Evolutionary conservation across 352 stramenopile genomes (phyloP).

Genomic region (Phytophthora macrochlamydospora): DNA sequence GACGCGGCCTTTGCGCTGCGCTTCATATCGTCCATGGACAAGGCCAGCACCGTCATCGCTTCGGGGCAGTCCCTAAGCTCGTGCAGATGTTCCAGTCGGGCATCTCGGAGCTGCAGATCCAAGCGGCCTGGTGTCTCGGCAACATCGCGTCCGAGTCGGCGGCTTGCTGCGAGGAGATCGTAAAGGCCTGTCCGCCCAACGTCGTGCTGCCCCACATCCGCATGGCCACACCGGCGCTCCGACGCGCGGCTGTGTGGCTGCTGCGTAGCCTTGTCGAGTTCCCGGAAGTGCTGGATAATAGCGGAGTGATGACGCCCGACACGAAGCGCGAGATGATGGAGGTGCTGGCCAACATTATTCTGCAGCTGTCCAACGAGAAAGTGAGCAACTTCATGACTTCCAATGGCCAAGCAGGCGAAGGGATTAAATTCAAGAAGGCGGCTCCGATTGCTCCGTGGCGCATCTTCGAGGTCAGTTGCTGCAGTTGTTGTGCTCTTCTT

Average conservation of each 20-base stretch:
- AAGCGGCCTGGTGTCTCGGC: slow-evolving; percentile 85
- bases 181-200: slow-evolving; percentile 69
- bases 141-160: slow-evolving; percentile 85
- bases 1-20: slow-evolving; percentile 86
- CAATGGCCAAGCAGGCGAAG: slow-evolving; percentile 49
- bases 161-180: slow-evolving; percentile 75
- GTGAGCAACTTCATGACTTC: slow-evolving; percentile 61
- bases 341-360: slow-evolving; percentile 72
- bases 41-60: slow-evolving; percentile 74
- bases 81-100: slow-evolving; percentile 86
- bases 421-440: slow-evolving; percentile 62
- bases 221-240: slow-evolving; percentile 79
- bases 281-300: slow-evolving; percentile 71
- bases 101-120: slow-evolving; percentile 89
- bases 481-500: neutral
- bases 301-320: slow-evolving; percentile 42
- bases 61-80: slow-evolving; percentile 72
- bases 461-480: slow-evolving; percentile 72
- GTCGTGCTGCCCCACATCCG: slow-evolving; percentile 83
- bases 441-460: slow-evolving; percentile 75
- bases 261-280: slow-evolving; percentile 87
- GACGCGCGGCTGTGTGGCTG: slow-evolving; percentile 81
- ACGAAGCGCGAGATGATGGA: slow-evolving; percentile 80
- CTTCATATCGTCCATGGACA: slow-evolving; percentile 91
- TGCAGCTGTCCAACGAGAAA: slow-evolving; percentile 82